Evolutionary conservation across 2,329 filamentous ascomycete species (phyloP), one percentile per base, ranked within the genome.

Genomic region (Xylaria sp.): DNA sequence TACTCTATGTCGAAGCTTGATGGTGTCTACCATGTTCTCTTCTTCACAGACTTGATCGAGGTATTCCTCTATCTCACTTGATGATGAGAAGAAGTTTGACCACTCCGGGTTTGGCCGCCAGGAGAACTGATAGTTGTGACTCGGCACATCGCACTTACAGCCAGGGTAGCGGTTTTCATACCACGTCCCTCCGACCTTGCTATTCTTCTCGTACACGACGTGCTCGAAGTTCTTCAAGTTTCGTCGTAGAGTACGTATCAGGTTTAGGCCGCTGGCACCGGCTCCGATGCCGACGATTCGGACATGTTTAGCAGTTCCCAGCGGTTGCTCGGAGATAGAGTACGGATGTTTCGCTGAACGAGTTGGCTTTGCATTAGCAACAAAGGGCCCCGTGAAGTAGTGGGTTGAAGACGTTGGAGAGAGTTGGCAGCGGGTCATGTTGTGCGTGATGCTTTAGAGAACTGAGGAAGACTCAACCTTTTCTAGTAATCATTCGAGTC

Each of bases 121-220:
- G 2, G 82, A 81, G 67, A 84, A 86, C 67, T 84, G 83, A 67
- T 87, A 87, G 70, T 82, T 84, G 71, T 86, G 83, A 66, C 77
- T 80, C 8, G 81, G 81, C 35, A 84, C 76, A 68, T 84, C 83
- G 67, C 81, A 84, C 56, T 75, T 75, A 64, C 81, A 83, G 9
- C 82, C 82, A 0, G 83, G 83, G 61, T 86, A 86, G 18, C 77
- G 74, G 66, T 84, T 84, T 67, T 84, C 83, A 62, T 77, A 76
- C 83, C 83, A 86, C 0, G 82, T 85, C 2, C 83, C 83, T 18
- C 81, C 82, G 9, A 83, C 74, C 18, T 79, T 76, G 7, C 72
- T 68, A 61, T 84, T 84, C 72, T 83, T 84, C 64, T 84, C 82
- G 67, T 83, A 84, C 49, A 83, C 70, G 46, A 79, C 70, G 54